Evolutionary conservation across 2,329 filamentous ascomycete genomes (phyloP).

Genomic region (Colletotrichum noveboracense): DNA sequence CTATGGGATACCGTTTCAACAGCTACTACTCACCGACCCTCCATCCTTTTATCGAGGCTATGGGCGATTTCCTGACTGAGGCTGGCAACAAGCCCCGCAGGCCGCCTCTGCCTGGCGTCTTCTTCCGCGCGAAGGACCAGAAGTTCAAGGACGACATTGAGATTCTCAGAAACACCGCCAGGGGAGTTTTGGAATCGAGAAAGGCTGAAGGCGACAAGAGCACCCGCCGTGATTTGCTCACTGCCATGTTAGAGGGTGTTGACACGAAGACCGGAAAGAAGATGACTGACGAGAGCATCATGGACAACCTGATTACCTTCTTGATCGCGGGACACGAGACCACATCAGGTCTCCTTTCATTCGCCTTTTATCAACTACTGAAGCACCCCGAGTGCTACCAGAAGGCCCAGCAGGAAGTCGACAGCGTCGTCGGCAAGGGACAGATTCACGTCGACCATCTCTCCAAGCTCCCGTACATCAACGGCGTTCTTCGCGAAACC

Average conservation of each 20-base stretch:
- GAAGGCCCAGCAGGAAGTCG: constrained; percentile 72
- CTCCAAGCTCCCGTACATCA: constrained; percentile 66
- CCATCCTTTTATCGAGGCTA: constrained; percentile 51
- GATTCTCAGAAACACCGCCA: constrained; percentile 54
- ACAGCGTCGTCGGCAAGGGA: constrained; percentile 64
- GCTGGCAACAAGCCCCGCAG: constrained; percentile 55
- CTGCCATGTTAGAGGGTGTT: constrained; percentile 67
- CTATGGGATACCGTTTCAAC: constrained; percentile 66
- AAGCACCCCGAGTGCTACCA: constrained; percentile 65
- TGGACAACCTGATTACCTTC: constrained; percentile 74
- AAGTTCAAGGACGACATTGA: constrained; percentile 57
- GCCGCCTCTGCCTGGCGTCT: constrained; percentile 49
- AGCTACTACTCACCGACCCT: constrained; percentile 57
- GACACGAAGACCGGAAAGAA: constrained; percentile 69
- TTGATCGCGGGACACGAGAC: constrained; percentile 73
- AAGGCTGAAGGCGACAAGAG: constrained; percentile 49
- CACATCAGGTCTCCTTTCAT: constrained; percentile 70
- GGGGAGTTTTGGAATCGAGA: constrained; percentile 64
- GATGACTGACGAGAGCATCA: constrained; percentile 64
- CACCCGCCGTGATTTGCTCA: constrained; percentile 64
- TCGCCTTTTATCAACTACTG: constrained; percentile 68
- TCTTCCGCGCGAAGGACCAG: constrained; percentile 46
- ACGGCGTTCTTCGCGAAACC: constrained; percentile 66
- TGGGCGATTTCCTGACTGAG: constrained; percentile 63
- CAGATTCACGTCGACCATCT: constrained; percentile 64